Percentiles rank a stretch among this genome's conserved stretches.
Conservation (phyloP, 176 grass and related monocot species). For the Tuctoria greenei region DNA sequence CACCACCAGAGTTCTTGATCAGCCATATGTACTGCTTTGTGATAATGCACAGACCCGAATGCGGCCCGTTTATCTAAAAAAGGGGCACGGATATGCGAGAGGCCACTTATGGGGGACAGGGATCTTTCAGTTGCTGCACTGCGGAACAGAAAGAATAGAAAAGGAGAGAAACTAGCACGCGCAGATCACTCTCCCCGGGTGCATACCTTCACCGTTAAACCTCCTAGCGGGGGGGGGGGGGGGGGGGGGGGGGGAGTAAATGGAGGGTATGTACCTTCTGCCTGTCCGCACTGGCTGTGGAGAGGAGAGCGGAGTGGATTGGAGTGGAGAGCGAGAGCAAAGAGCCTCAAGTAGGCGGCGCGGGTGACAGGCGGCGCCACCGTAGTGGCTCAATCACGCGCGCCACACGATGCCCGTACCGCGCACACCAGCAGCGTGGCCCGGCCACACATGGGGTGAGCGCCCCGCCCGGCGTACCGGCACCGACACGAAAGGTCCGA, state of each 20-base stretch:
- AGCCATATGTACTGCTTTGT: neutral
- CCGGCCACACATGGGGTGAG: neutral
- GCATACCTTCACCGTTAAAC: neutral
- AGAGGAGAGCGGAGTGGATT: neutral
- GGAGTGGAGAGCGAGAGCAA: neutral
- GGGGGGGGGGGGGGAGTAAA: no score
- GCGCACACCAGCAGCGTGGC: neutral
- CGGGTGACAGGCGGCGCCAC: neutral
- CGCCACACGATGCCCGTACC: constrained; percentile 13
- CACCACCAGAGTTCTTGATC: neutral
- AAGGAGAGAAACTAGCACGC: neutral
- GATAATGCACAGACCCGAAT: neutral
- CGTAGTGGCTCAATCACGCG: neutral
- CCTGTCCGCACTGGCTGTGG: neutral
- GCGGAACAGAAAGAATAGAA: neutral
- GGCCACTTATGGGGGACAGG: no score
- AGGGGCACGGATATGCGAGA: neutral
- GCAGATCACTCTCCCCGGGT: neutral
- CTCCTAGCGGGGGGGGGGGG: no score
- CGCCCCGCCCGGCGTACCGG: neutral
- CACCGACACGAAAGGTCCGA: constrained; percentile 10
- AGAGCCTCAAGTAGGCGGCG: neutral
- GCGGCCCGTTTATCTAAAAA: neutral
- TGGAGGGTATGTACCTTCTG: constrained; percentile 6
- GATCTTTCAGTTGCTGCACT: neutral